Base-by-base conservation (phyloP, 805 yeast genomes). In the Barnettozyma vustinii region DNA sequence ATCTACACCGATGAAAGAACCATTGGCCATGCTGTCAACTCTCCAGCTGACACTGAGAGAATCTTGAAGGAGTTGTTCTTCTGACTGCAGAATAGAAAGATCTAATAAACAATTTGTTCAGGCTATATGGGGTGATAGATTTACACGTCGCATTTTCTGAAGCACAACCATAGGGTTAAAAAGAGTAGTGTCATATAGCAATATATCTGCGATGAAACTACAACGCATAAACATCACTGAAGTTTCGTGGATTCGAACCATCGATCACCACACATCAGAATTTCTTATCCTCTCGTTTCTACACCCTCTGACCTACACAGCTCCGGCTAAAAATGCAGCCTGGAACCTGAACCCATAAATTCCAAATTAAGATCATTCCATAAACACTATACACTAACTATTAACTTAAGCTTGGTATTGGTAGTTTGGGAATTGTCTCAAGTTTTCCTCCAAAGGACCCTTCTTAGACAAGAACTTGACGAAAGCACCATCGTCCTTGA, bases 401-500 rank as follows among this genome's bases (percentile, higher is more conserved):
- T 30, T 42, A 20, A 47, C 47, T 68, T 70, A 70, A 67, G 76
- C 76, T 64, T 67, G 63, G 62, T 60, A 61, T 61, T 70, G 65
- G 68, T 67, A 80, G 80, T 86, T 86, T 76, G 97, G 98, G 96
- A 91, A 92, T 72, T 83, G 85, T 70, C 76, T 78, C 81, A 88
- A 80, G 95, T 90, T 89, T 69, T 79, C 77, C 72, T 86, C 96
- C 71, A 94, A 82, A 65, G 87, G 82, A 81, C 99, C 99, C 84
- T 88, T 90, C 80, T 77, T 87, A 74, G 94, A 79, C 78, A 94
- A 83, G 89, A 94, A 94, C 85, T 94, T 94, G 70, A 94, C 98
- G 80, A 84, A 94, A 74, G 99, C 96, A 87, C 99, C 99, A 70
- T 94, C 99, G 69, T 92, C 97, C 81, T 88, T 88, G 72, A 94